These are phyloP conservation scores for Pythium phragmiticola DNA, from an alignment of 352 stramenopile genomes.

Conservation along the genomic window DNA sequence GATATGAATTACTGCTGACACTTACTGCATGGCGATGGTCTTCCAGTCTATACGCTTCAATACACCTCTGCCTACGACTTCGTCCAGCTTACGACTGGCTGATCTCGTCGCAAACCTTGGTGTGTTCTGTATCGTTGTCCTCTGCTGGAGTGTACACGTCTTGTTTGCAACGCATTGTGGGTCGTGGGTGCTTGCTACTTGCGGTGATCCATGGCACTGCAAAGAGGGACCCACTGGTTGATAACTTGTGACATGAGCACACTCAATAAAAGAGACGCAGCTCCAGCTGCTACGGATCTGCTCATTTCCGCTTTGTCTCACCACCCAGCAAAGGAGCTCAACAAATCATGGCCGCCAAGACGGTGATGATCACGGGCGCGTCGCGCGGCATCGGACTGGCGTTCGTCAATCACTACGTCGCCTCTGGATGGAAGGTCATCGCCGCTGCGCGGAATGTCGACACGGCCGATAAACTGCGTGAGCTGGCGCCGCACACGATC, in stretches of 20 bases:
- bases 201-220: no score
- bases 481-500: conserved; percentile 39
- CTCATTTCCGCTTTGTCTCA: not conserved
- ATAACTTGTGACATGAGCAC: conserved; percentile 6
- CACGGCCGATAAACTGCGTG: conserved; percentile 1
- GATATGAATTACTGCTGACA: no score
- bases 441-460: conserved; percentile 19
- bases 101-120: no score
- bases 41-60: no score
- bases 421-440: conserved; percentile 31
- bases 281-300: not conserved
- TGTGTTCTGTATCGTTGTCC: no score
- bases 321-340: not conserved
- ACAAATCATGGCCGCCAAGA: conserved; percentile 24
- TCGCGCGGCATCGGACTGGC: conserved; percentile 49
- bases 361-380: conserved; percentile 35
- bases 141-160: no score
- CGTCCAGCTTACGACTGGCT: no score
- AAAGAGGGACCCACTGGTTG: not conserved
- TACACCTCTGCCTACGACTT: no score
- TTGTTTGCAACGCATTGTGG: not conserved
- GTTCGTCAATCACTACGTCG: conserved; percentile 37
- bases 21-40: no score
- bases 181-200: not conserved
- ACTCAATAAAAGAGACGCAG: not conserved